Base-by-base conservation (phyloP, 2,329 filamentous ascomycete species). In the Didymella pomorum region DNA sequence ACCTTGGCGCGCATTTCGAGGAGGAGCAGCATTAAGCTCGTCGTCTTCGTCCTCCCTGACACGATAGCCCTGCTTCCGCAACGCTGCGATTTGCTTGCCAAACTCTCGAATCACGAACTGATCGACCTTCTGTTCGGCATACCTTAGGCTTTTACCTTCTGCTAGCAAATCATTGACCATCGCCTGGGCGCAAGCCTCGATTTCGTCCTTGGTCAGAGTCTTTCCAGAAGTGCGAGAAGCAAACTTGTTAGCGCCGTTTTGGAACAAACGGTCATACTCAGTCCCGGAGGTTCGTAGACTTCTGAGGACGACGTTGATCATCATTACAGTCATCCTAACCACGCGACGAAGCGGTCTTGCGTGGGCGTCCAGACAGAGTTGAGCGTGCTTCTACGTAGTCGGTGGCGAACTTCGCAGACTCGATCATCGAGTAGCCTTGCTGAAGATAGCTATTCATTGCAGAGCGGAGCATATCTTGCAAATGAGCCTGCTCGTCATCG, bases 191-290 rank as follows among this genome's bases (percentile, higher is more conserved):
- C 7, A 23, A 3, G 20, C 11, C 8, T 14, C 6, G 45, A 37
- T 21, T 12, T 48, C 45, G 12, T 37, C 45, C 4, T 2, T 12
- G 20, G 20, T 37, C 26, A 48, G n/a, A 12, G 25, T n/a, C 31
- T 48, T 48, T 14, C 45, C 45, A 20, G 18, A 35, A 4, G 45
- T 48, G 12, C 45, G 29, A 10, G 45, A 20, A 4, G 45, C 45
- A 12, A 23, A 21, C 20, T 25, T 29, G 20, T 48, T 33, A 26
- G 16, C 12, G 18, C 46, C 46, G 9, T 49, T 41, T 14, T 49
- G 46, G 21, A 49, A 49, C 46, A 49, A 29, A 16, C 46, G 46
- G 20, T 41, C 46, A 26, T 49, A 49, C 33, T 41, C 46, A 26
- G 33, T 28, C 12, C 7, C 6, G 12, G 31, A 26, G 3, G 12